These are phyloP conservation scores for Vinca minor DNA, from an alignment of 257 asterid genomes.

Conservation along the genomic window DNA sequence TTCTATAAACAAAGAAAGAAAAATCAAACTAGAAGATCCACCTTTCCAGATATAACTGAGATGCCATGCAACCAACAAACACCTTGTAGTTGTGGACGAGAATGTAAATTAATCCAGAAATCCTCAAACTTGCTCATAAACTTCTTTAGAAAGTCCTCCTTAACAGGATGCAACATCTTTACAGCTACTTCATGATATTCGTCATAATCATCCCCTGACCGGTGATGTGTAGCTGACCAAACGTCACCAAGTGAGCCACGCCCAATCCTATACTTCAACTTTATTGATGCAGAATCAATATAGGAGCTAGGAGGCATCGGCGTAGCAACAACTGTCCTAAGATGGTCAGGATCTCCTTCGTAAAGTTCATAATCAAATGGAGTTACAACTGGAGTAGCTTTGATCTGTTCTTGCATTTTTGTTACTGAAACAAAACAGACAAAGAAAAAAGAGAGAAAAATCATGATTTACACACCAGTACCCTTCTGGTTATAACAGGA, in stretches of 20 bases:
- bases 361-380: constrained; percentile 34
- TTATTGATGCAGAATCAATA: constrained; percentile 42
- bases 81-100: constrained; percentile 28
- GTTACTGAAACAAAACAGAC: not conserved
- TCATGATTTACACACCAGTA: not conserved
- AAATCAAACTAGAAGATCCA: constrained; percentile 9
- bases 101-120: constrained; percentile 32
- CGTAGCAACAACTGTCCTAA: constrained; percentile 27
- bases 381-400: constrained; percentile 12
- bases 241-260: constrained; percentile 62
- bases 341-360: constrained; percentile 42
- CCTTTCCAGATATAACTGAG: constrained; percentile 38
- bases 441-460: not conserved
- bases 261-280: constrained; percentile 51
- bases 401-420: constrained; percentile 21
- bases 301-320: constrained; percentile 18
- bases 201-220: constrained; percentile 42
- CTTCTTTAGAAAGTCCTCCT: constrained; percentile 29
- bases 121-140: constrained; percentile 32
- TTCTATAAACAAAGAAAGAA: constrained; percentile 2
- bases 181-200: constrained; percentile 60
- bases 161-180: constrained; percentile 44
- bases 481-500: not conserved
- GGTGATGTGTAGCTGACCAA: constrained; percentile 66
- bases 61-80: constrained; percentile 67